These are phyloP conservation scores for Avena sativa DNA, from an alignment of 176 grass and related monocot genomes.

Conservation along the genomic window DNA sequence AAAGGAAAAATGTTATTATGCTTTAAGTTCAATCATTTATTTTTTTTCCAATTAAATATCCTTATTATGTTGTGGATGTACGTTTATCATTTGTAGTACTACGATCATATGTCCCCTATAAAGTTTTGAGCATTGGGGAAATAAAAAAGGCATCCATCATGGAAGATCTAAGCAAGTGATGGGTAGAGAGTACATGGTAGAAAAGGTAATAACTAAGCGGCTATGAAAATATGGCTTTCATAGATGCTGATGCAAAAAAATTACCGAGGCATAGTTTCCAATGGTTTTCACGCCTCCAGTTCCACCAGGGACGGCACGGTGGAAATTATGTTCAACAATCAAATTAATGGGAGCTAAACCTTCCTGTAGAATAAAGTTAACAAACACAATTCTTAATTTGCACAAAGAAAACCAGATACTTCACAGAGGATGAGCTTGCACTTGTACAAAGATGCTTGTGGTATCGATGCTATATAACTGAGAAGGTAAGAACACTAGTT, in stretches of 20 bases:
- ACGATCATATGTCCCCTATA: neutral
- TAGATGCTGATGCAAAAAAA: neutral
- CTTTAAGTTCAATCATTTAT: neutral
- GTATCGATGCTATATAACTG: too few species aligned
- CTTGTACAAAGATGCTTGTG: conserved; percentile 5
- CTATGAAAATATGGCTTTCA: neutral
- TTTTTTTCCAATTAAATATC: too few species aligned
- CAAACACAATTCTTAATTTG: neutral
- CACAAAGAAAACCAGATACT: neutral
- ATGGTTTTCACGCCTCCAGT: conserved; percentile 87
- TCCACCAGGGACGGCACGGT: conserved; percentile 80
- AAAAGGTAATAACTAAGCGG: neutral
- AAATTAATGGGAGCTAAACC: conserved; percentile 87
- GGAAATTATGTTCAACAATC: conserved; percentile 74
- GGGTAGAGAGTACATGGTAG: neutral
- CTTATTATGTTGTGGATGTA: neutral
- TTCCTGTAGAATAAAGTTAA: conserved; percentile 59
- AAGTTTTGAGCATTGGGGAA: neutral
- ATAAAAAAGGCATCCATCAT: neutral
- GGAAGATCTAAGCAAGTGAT: neutral
- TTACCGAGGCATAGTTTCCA: conserved; percentile 90
- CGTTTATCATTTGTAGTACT: neutral
- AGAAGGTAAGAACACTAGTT: neutral
- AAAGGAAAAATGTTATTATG: neutral
- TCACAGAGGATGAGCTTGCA: neutral